Evolutionary conservation across 1,284 basidiomycete genomes (phyloP), one percentile per base, ranked within the genome.

Genomic region (Schizopora paradoxa): DNA sequence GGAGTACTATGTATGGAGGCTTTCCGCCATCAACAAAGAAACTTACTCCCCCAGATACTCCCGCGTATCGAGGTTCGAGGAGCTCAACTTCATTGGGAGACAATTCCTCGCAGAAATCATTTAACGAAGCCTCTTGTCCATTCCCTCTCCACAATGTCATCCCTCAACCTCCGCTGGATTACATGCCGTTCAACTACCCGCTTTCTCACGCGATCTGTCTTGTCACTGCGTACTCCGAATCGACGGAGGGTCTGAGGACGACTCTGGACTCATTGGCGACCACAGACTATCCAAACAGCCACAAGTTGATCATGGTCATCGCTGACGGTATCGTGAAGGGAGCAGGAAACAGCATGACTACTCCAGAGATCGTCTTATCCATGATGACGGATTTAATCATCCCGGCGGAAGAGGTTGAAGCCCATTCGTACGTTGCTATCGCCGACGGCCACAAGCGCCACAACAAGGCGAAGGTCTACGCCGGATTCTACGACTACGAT

Each of bases 271-370:
- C 95, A 13, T 79, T 99, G 19, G 93, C 94, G 4, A 99, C 95
- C 5, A 98, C 95, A 35, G 94, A 98, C 66, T 99, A 98, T 62
- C 95, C 95, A 22, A 98, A 99, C 72, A 91, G 87, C 56, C 96
- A 99, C 73, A 99, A 99, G 64, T 64, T 98, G 43, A 84, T 99
- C 51, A 72, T 99, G 50, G 85, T 99, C 60, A 95, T 99, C 55
- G 91, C 93, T 38, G 96, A 99, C 63, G 96, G 96, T 58, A 91
- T 97, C 84, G 96, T 99, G 60, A 93, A 94, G 71, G 96, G 96
- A 57, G 85, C 82, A 19, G 93, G 92, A 7, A 95, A 95, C 57
- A 66, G 76, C 46, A 62, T 90, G 63, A 85, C 86, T 46, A 97
- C 94, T 0, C 95, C 96, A 13, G 93, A 99, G 58, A 98, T 99